Conservation (phyloP, 116 monocot species). For the Zostera marina region DNA sequence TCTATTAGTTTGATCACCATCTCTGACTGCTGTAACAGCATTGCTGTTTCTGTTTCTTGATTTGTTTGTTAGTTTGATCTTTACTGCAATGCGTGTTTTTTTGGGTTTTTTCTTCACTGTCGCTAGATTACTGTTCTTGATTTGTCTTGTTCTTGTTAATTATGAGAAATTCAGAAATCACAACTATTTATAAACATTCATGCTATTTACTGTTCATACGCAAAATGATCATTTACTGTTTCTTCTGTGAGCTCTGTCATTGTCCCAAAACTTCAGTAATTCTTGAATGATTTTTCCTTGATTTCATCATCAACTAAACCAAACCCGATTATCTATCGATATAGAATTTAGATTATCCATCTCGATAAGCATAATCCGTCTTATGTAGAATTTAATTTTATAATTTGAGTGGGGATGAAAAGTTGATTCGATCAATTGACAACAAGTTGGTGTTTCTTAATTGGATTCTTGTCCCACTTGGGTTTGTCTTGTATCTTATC, state of each 20-base stretch:
- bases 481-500: conserved; percentile 12
- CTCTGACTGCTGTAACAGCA: neutral
- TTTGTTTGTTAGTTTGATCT: neutral
- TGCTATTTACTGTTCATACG: too few species aligned
- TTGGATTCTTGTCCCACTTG: conserved; percentile 32
- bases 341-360: neutral
- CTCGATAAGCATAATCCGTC: neutral
- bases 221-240: too few species aligned
- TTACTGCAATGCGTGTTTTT: too few species aligned
- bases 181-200: too few species aligned
- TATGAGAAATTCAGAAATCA: neutral
- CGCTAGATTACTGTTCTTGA: neutral
- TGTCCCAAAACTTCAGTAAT: neutral
- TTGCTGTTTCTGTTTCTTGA: neutral
- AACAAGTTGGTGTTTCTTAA: conserved; percentile 2
- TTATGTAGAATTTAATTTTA: neutral
- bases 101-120: neutral
- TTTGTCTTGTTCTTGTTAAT: neutral
- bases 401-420: neutral
- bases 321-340: neutral
- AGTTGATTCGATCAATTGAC: conserved; percentile 1
- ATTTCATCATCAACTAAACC: neutral
- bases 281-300: neutral
- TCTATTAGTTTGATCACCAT: neutral
- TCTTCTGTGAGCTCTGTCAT: too few species aligned